Conservation (phyloP, 2,329 filamentous ascomycete species). For the Ceratocystis variospora region DNA sequence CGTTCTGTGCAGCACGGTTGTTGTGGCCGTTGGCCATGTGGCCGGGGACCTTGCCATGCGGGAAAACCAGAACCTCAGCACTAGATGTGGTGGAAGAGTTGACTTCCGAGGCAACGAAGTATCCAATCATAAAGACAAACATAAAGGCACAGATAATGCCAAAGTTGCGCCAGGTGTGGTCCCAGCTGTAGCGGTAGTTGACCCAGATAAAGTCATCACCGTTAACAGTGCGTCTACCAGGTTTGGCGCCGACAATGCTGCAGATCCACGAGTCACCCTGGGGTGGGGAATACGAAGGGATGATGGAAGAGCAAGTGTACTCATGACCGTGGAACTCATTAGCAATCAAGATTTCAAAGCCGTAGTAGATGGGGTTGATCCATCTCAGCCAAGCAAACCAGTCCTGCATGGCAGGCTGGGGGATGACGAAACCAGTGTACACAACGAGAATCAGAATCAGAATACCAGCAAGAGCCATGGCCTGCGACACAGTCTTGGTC, state of each 20-base stretch:
- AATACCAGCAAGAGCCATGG: constrained; percentile 39
- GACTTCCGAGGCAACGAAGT: constrained; percentile 50
- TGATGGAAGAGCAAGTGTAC: constrained; percentile 41
- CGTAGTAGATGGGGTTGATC: constrained; percentile 60
- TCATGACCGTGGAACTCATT: constrained; percentile 52
- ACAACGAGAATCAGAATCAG: constrained; percentile 47
- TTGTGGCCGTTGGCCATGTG: constrained; percentile 27
- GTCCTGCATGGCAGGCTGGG: constrained; percentile 45
- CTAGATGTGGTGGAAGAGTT: constrained; percentile 49
- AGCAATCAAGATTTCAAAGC: constrained; percentile 56
- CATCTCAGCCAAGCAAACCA: constrained; percentile 69
- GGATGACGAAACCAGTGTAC: constrained; percentile 44
- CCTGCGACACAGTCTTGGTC: constrained; percentile 50
- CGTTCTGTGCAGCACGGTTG: constrained; percentile 24
- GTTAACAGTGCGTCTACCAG: constrained; percentile 40
- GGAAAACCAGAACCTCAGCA: constrained; percentile 58
- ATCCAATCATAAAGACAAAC: constrained; percentile 48
- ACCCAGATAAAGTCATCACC: constrained; percentile 47
- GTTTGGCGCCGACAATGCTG: constrained; percentile 38
- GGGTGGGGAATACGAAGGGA: constrained; percentile 34
- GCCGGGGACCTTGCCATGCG: constrained; percentile 37
- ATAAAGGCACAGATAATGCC: constrained; percentile 54
- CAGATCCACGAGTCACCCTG: constrained; percentile 39
- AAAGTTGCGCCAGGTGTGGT: constrained; percentile 52
- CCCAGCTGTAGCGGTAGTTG: constrained; percentile 43